phyloP scores from a whole-genome alignment of 169 alveolate species.

The Plasmodium knowlesi region DNA sequence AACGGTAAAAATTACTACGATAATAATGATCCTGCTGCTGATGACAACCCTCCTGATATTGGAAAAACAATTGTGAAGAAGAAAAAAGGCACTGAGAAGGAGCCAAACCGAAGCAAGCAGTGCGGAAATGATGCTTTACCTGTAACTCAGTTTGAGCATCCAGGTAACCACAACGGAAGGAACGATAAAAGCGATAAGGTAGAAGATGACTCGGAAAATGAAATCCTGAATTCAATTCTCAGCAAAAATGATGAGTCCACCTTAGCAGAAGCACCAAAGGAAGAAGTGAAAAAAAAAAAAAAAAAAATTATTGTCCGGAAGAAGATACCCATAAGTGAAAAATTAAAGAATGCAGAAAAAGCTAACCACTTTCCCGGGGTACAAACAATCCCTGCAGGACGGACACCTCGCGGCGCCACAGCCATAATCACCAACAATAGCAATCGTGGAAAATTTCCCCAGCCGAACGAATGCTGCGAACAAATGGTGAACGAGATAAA shows the following conservation, averaged over 20 bases:
- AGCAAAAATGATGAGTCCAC: not conserved
- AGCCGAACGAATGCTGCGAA: not conserved
- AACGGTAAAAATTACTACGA: not conserved
- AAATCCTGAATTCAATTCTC: constrained; percentile 32
- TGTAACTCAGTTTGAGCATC: not conserved
- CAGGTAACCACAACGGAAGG: not conserved
- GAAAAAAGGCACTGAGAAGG: not conserved
- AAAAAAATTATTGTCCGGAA: constrained; percentile 9
- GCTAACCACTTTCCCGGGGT: not conserved
- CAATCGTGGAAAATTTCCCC: not conserved
- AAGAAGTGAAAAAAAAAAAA: constrained; percentile 10
- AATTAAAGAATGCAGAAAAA: not conserved
- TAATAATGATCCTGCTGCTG: not conserved
- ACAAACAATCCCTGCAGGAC: not conserved
- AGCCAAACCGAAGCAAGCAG: not conserved
- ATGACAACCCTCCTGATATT: not conserved
- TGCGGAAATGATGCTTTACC: not conserved
- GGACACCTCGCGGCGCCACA: not conserved
- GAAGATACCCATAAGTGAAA: not conserved
- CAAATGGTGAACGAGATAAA: constrained; percentile 1
- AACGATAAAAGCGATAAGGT: not conserved
- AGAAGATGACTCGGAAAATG: constrained; percentile 34
- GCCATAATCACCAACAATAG: not conserved
- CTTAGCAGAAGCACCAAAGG: not conserved
- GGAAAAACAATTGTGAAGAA: not conserved